Base-by-base conservation (phyloP, 2,329 filamentous ascomycete genomes). In the Amphichorda felina region DNA sequence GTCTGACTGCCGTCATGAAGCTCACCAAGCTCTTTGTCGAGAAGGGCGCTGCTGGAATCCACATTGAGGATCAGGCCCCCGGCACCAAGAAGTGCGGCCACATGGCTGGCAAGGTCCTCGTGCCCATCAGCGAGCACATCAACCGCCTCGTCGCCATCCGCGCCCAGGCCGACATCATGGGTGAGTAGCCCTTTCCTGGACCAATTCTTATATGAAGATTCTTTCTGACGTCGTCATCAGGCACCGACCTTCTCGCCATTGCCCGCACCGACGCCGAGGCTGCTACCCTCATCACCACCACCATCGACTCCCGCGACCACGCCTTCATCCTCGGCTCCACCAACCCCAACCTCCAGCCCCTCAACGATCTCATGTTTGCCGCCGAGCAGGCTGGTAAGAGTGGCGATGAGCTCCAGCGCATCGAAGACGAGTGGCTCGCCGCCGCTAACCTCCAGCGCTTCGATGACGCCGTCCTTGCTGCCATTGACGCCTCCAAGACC, bases 11-110 rank as follows among this genome's bases (percentile, higher is more conserved):
- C 38, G 82, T 96, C 50, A 96, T 98, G 91, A 98, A 96, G 72
- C 77, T 98, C 49, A 96, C 91, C 44, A 95, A 95, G 71, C 75
- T 96, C 38, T 96, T 98, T 59, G 66, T 96, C 45, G 91, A 98
- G 68, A 87, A 88, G 61, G 91, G 91, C 49, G 91, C 91, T 31
- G 91, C 91, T 29, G 91, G 91, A 46, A 95, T 98, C 52, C 91
- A 98, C 64, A 95, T 98, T 48, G 91, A 98, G 64, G 91, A 98
- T 58, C 91, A 96, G 63, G 89, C 91, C 4, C 89, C 91, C 3
- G 91, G 91, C 37, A 96, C 91, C 34, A 98, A 98, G 76, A 98
- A 98, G 75, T 98, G 91, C 59, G 91, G 91, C 43, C 91, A 96
- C 66, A 96, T 96, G 91, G 91, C 91, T 45, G 91, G 91, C 53